Base-by-base conservation (phyloP, 352 stramenopile species). In the Globisporangium nunn region DNA sequence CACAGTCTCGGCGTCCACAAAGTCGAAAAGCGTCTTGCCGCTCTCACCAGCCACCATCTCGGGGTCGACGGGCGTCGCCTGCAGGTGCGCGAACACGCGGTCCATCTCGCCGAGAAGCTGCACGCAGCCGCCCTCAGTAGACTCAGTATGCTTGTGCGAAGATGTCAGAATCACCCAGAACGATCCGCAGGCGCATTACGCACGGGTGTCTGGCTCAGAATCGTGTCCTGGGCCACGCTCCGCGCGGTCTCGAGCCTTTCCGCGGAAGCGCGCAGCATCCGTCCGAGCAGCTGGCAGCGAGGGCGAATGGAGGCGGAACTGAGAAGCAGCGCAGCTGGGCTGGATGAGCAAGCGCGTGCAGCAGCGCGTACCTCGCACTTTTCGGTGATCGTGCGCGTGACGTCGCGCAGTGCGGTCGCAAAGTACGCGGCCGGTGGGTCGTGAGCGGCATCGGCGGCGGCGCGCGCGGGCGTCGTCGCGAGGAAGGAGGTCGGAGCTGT, bases 21-120 rank as follows among this genome's bases (percentile, higher is more conserved):
- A 94, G 66, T 94, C 84, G 45, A 89, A 94, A 10, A 94, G 68
- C 41, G 84, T 91, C 63, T 92, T 91, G 53, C 63, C 68, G 6
- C 35, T 54, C 44, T 91, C 77, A 7, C 67, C 74, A 15, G 57
- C 66, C 39, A 83, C 72, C 64, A 92, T 81, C 0, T 59, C 59
- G 6, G 79, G 72, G 43, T 88, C 79, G 18, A 90, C 79, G 0
- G 48, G 45, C 15, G 61, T 82, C 23, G 60, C 56, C 51, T 74
- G 71, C 14, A 93, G 68, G 52, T 82, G 74, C 44, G 78, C 57
- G 55, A 93, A 93, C 59, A 93, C 82, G 49, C 62, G 58, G 52
- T 91, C 74, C 72, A 93, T 85, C 58, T 89, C 77, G 10, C 75
- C 56, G 11, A 91, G 69, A 28, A 93, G 69, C 84, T 93, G 46